Evolutionary conservation across 345 rosid species (phyloP), one percentile per base, ranked within the genome.

Genomic region (Crucihimalaya himalaica): DNA sequence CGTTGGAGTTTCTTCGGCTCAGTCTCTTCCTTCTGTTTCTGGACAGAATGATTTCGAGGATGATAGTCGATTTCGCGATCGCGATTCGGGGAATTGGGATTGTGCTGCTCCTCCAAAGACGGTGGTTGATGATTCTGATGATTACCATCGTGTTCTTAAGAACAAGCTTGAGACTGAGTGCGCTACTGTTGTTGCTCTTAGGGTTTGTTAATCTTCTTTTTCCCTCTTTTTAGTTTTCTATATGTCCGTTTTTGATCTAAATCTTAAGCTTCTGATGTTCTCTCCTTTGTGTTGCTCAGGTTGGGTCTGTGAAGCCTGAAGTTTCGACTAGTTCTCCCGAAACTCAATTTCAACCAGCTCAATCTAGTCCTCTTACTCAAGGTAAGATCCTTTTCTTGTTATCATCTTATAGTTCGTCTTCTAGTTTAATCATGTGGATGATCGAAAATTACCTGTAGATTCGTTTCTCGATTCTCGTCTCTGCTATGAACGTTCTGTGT

Each of bases 101-200:
- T 81, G 65, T 47, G 66, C 18, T 43, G 48, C 77, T 74, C 68
- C 67, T 67, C 71, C 77, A 15, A 58, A 81, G 34, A 47, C 68
- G 73, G 80, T 72, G 57, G 28, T 50, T 72, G 67, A 48, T 74
- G 83, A 79, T 55, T 51, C 83, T 21, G 92, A 84, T 39, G 84
- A 81, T 55, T 71, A 81, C 71, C 87, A 14, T 43, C 87, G 83
- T 65, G 42, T 80, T 75, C 97, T 94, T 70, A 85, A 86, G 80
- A 81, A 59, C 53, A 84, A 83, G 77, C 96, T 92, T 58, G 85
- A 94, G 56, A 80, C 78, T 5, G 92, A 88, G 60, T 87, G 97
- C 61, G 90, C 95, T 59, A 20, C 70, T 61, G 73, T 23, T 72
- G 90, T 78, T 13, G 6, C 76, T 70, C 76, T 63, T 31, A 68